Evolutionary conservation across 345 rosid genomes (phyloP).

Genomic region (Rhodomyrtus tomentosa): DNA sequence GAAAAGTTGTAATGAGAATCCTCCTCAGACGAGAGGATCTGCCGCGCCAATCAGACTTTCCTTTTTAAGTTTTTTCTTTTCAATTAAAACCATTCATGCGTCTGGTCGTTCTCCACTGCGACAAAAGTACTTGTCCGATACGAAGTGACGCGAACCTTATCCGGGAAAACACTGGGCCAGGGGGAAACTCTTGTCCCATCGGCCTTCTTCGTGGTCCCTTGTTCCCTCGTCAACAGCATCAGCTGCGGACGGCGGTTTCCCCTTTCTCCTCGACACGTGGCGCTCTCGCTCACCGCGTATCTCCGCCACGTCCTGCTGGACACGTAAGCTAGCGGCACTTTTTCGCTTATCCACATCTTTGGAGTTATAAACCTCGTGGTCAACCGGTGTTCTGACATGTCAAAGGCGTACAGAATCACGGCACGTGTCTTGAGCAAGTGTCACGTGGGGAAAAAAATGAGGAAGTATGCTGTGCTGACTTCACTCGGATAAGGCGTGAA

Average conservation of each 20-base stretch:
- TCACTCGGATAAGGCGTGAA: not conserved
- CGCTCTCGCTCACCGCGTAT: not conserved
- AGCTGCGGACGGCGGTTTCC: no score
- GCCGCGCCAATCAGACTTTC: no score
- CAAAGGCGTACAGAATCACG: not conserved
- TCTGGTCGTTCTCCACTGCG: no score
- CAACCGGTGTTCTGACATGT: conserved; percentile 12
- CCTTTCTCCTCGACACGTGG: conserved; percentile 11
- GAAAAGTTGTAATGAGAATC: not conserved
- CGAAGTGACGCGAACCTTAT: conserved; percentile 24
- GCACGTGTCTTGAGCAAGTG: not conserved
- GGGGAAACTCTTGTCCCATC: not conserved
- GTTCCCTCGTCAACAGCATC: conserved; percentile 23
- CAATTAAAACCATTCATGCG: no score
- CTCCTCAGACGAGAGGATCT: no score
- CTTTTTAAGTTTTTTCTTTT: no score
- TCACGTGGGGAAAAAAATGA: not conserved
- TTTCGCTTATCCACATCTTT: conserved; percentile 17
- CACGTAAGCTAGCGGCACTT: conserved; percentile 15
- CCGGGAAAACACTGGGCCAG: conserved; percentile 13
- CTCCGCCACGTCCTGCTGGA: conserved; percentile 9
- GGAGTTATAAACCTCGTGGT: conserved; percentile 4
- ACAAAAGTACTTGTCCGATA: not conserved
- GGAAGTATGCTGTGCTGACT: not conserved
- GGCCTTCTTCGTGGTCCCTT: not conserved